Evolutionary conservation across 371 early-diverging fungal genomes (phyloP), one percentile per base, ranked within the genome.

Genomic region (Smittium mucronatum): DNA sequence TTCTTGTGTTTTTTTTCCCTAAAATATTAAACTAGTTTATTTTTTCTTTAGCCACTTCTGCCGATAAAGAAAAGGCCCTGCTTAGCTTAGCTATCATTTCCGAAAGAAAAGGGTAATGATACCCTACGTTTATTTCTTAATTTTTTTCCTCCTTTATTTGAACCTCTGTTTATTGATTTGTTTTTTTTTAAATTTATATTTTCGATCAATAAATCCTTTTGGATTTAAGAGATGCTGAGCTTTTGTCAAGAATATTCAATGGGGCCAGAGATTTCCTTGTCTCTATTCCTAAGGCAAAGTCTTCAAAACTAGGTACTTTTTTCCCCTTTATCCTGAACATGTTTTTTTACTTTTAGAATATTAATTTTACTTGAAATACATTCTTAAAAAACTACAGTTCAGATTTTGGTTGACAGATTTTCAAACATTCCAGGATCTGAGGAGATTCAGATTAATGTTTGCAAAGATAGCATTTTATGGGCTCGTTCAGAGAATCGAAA

Each of bases 391-490:
- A n/a, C n/a, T n/a, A 64, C 32, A 69, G 88, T 95, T 72, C 87
- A 90, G 64, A 85, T 87, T 26, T 79, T 97, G 70, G 88, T 96
- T 74, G 97, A 96, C 76, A 81, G 85, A 64, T 95, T 97, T 71
- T 80, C 87, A 36, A 90, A 86, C 67, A 94, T 95, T 72, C 92
- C 91, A 71, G 87, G 91, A 70, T 87, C 92, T 26, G 82, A 93
- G 36, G 85, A 88, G 67, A 86, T 93, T 32, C 97, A 97, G 75
- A 92, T 97, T 58, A 85, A 87, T 58, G 84, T 94, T 16, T 95
- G 95, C 84, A 89, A 92, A 78, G 92, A 95, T 69, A 89, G 87
- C 69, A 93, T 97, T 72, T 86, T 93, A 70, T 96, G 97, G 97
- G 90, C 93, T 58, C 78, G 84, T 59, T 77, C 84, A 69, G 94